Percentiles rank a stretch among this genome's conserved stretches.
Evolutionary conservation across 495 filamentous ascomycete genomes (phyloP).

Genomic region (Penicillium macrosclerotiorum): DNA sequence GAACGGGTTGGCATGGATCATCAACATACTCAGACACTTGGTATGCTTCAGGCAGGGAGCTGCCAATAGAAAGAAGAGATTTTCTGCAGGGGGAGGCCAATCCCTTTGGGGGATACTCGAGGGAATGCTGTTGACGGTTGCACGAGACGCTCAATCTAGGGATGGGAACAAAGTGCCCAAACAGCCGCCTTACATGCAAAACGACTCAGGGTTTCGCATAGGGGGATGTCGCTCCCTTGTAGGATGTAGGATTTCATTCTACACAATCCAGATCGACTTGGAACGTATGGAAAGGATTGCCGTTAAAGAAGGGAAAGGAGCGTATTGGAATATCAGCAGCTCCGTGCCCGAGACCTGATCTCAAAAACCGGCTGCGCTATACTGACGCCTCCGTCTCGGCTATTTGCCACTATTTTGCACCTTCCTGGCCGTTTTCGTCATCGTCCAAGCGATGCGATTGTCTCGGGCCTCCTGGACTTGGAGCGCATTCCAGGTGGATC

Average conservation of each 20-base stretch:
- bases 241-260: background rate
- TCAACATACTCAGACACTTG: background rate
- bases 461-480: conserved; percentile 18
- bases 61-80: conserved; percentile 9
- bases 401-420: background rate
- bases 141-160: conserved; percentile 20
- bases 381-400: background rate
- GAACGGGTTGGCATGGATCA: background rate
- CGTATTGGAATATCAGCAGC: background rate
- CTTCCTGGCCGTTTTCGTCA: conserved; percentile 4
- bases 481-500: conserved; percentile 30
- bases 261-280: background rate
- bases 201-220: background rate
- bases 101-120: conserved; percentile 4
- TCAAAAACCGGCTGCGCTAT: background rate
- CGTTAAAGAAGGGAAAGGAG: background rate
- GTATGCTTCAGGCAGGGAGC: background rate
- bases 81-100: conserved; percentile 3
- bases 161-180: conserved; percentile 14
- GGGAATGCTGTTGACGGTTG: conserved; percentile 17
- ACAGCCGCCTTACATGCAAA: conserved; percentile 6
- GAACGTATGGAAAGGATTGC: background rate
- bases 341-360: background rate
- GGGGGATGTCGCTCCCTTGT: background rate
- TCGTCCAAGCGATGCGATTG: conserved; percentile 19